phyloP scores from a whole-genome alignment of 352 stramenopile genomes.

The Pythium aquatile region DNA sequence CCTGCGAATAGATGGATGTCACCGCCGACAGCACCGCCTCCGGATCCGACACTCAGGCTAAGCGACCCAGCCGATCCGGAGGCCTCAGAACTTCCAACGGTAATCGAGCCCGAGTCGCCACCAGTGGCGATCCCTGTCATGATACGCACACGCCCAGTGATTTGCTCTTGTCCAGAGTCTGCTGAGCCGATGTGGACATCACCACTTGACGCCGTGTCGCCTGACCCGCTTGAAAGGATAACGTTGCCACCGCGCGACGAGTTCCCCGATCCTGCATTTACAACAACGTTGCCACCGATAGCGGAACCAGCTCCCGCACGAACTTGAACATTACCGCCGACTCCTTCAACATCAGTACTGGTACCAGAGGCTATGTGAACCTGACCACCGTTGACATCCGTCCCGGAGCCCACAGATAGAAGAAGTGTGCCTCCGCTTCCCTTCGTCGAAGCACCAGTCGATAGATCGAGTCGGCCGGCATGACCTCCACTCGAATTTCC shows the following conservation, averaged over 20 bases:
- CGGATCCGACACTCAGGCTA: slow-evolving; percentile 5
- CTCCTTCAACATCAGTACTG: slow-evolving; percentile 2
- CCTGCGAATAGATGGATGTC: neutral
- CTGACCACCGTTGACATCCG: slow-evolving; percentile 9
- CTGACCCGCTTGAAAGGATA: neutral
- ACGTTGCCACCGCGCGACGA: slow-evolving; percentile 4
- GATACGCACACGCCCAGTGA: slow-evolving; percentile 6
- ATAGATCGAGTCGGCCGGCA: slow-evolving; percentile 5
- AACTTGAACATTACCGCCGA: slow-evolving; percentile 4
- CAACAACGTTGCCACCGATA: neutral
- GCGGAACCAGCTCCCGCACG: neutral
- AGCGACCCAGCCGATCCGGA: slow-evolving; percentile 6
- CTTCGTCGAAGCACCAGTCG: slow-evolving; percentile 1
- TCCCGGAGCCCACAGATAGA: slow-evolving; percentile 9
- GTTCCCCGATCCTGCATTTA: slow-evolving; percentile 9
- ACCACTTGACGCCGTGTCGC: slow-evolving; percentile 6
- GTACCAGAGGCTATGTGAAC: slow-evolving; percentile 1
- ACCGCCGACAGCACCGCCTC: slow-evolving; percentile 7
- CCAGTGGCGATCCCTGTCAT: neutral
- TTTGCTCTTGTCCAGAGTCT: neutral
- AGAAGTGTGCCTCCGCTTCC: slow-evolving; percentile 14
- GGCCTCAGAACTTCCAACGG: slow-evolving; percentile 3
- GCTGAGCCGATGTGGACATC: slow-evolving; percentile 7
- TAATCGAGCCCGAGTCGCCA: slow-evolving; percentile 9
- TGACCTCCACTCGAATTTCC: slow-evolving; percentile 4